Conservation (phyloP, 1,139 yeast genomes). For the Meyerozyma sp. region DNA sequence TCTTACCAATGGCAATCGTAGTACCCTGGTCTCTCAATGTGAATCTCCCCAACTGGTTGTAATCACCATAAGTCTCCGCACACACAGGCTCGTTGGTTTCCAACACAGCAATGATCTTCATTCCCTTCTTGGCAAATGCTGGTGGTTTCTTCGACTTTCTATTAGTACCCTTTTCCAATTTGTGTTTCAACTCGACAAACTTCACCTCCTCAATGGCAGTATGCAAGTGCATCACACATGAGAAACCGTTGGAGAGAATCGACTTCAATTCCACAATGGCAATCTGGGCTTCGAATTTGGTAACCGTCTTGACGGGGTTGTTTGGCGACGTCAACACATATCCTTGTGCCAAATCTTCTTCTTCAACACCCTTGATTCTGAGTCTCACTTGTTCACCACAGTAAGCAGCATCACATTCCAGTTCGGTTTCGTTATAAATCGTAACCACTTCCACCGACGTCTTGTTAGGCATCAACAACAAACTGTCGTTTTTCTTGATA, state of each 20-base stretch:
- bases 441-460: slow-evolving; percentile 75
- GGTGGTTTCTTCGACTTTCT: slow-evolving; percentile 96
- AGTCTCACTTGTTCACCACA: slow-evolving; percentile 97
- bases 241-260: slow-evolving; percentile 88
- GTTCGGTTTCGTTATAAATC: slow-evolving; percentile 91
- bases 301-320: slow-evolving; percentile 87
- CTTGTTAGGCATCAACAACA: slow-evolving; percentile 91
- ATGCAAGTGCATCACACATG: slow-evolving; percentile 98
- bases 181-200: slow-evolving; percentile 78
- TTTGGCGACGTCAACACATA: slow-evolving; percentile 82
- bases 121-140: slow-evolving; percentile 97
- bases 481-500: slow-evolving; percentile 68
- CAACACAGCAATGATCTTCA: slow-evolving; percentile 91
- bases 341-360: slow-evolving; percentile 90
- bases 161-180: slow-evolving; percentile 93
- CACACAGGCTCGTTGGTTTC: slow-evolving; percentile 85
- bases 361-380: slow-evolving; percentile 92
- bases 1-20: slow-evolving; percentile 97
- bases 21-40: slow-evolving; percentile 98
- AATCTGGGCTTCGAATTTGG: slow-evolving; percentile 89
- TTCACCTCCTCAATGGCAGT: slow-evolving; percentile 96
- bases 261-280: slow-evolving; percentile 96
- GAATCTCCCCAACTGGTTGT: slow-evolving; percentile 95
- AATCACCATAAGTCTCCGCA: slow-evolving; percentile 86
- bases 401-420: slow-evolving; percentile 82